Evolutionary conservation across 2,329 filamentous ascomycete genomes (phyloP).

Genomic region (Botrytis tulipae): DNA sequence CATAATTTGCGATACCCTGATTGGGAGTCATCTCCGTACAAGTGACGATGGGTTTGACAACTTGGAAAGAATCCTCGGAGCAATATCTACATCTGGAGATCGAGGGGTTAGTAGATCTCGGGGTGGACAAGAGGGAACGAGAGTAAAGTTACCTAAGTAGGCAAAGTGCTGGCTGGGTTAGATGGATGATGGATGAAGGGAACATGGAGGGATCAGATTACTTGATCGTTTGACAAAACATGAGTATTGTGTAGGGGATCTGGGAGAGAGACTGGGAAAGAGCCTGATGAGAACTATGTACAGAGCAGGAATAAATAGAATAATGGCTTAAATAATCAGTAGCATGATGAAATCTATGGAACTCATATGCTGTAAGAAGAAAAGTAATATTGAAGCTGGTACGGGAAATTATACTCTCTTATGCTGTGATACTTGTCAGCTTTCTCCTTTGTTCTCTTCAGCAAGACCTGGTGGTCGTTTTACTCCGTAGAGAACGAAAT

Average conservation of each 20-base stretch:
- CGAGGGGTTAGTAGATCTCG: background rate
- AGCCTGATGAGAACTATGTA: background rate
- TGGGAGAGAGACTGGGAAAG: background rate
- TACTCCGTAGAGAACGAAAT: background rate
- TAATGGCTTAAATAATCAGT: background rate
- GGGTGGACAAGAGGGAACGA: background rate
- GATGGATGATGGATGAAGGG: background rate
- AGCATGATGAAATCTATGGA: background rate
- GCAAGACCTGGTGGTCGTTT: background rate
- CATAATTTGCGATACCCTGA: background rate
- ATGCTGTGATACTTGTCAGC: conserved; percentile 5
- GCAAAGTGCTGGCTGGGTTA: background rate
- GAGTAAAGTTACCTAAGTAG: background rate
- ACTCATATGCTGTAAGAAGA: background rate
- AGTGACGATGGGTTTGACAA: conserved; percentile 3
- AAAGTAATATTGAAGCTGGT: background rate
- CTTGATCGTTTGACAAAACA: background rate
- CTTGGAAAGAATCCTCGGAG: background rate
- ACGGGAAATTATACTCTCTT: background rate
- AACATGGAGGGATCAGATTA: background rate
- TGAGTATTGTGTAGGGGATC: background rate
- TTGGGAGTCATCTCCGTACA: background rate
- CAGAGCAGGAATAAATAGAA: background rate
- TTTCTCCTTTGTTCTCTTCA: background rate
- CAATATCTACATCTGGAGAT: background rate